phyloP scores from a whole-genome alignment of 2,329 filamentous ascomycete species.

The Chalaropsis ovoidea region DNA sequence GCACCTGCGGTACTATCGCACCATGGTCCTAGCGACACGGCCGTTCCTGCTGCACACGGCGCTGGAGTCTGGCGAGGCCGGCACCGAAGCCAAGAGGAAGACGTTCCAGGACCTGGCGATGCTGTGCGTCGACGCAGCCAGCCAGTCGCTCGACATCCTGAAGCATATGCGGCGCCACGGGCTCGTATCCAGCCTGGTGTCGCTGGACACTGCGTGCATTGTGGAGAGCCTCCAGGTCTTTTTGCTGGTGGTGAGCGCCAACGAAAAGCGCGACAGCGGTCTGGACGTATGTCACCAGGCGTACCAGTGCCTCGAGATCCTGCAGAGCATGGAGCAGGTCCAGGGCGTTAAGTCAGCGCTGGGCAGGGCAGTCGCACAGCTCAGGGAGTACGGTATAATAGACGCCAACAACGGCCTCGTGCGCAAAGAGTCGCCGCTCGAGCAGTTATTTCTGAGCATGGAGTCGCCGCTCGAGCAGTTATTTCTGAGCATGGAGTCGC shows the following conservation, averaged over 20 bases:
- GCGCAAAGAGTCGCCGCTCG: neutral
- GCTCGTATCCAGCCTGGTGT: conserved; percentile 28
- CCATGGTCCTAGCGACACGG: conserved; percentile 25
- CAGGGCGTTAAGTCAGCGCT: conserved; percentile 24
- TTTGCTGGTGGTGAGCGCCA: conserved; percentile 27
- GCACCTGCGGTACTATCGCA: conserved; percentile 26
- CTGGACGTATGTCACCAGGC: conserved; percentile 19
- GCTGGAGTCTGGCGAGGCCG: conserved; percentile 20
- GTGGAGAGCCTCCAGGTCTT: conserved; percentile 30
- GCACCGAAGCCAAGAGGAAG: conserved; percentile 26
- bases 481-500: conserved; percentile 9
- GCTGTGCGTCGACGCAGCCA: conserved; percentile 28
- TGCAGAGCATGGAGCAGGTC: conserved; percentile 30
- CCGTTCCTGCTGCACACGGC: conserved; percentile 29
- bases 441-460: conserved; percentile 16
- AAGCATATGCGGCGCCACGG: conserved; percentile 27
- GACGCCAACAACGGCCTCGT: conserved; percentile 7
- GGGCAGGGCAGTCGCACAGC: neutral
- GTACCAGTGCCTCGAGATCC: conserved; percentile 26
- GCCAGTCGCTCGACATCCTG: conserved; percentile 27
- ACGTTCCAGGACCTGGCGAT: conserved; percentile 27
- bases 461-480: conserved; percentile 11
- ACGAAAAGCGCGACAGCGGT: conserved; percentile 11
- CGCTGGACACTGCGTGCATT: conserved; percentile 27
- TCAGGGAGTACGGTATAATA: conserved; percentile 4